Evolutionary conservation across 768 basidiomycete species (phyloP), one percentile per base, ranked within the genome.

Genomic region (Dacryopinax spathularia): DNA sequence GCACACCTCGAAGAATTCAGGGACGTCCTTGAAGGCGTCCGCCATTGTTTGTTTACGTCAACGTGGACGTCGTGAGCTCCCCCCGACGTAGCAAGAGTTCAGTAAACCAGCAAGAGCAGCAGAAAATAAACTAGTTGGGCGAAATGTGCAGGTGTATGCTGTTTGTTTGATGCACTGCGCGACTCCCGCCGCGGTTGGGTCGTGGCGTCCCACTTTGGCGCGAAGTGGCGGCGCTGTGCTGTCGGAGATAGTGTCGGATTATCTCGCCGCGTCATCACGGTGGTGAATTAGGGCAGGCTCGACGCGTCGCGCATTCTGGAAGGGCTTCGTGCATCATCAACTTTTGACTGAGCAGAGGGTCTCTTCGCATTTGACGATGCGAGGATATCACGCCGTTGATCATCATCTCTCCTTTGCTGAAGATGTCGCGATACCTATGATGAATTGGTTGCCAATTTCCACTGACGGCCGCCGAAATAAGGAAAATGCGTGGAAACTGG

Each of bases 1-100:
- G 62, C 81, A 61, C 61, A 92, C 94, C 82, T 98, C 96, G 69
- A 95, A 94, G 71, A 98, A 83, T 75, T 99, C 96, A 41, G 95
- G 94, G 61, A 97, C 83, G 75, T 99, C 94, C 70, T 77, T 77
- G 72, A 80, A 77, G 33, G 76, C 71, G 67, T 79, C 77, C 39
- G 73, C 72, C 76, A 76, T 76, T n/a, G 65, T 27, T 66, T 13
- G 27, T 56, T 56, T 13, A 27, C 9, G 20, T 3, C 48, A 5
- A 56, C 48, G 36, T 5, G 6, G 48, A 29, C 48, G 48, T 29
- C 13, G 10, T 25, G 13, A 22, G 48, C 22, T 5, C 2, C 18
- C 48, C 48, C 25, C 25, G 31, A 15, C 25, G 13, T 27, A 29
- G 25, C 48, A 27, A 37, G 48, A 13, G 25, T n/a, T n/a, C 13